phyloP scores from a whole-genome alignment of 2,329 filamentous ascomycete species.

The Alternaria conjuncta region DNA sequence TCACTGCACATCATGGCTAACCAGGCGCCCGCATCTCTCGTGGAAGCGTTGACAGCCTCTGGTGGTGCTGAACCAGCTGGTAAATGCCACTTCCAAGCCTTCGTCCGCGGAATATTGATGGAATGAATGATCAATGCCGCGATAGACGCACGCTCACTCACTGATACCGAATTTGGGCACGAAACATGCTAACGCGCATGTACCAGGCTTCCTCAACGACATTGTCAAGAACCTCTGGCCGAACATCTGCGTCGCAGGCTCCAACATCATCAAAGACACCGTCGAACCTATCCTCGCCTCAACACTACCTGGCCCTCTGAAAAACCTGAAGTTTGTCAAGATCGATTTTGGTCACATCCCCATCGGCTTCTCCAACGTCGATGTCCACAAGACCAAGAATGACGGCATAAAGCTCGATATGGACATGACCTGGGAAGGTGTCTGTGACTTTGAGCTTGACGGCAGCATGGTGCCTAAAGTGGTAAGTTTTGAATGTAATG shows the following conservation, averaged over 20 bases:
- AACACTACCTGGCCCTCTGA: constrained; percentile 55
- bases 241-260: constrained; percentile 55
- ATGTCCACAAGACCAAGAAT: constrained; percentile 54
- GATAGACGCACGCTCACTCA: background rate
- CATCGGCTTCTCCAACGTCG: constrained; percentile 51
- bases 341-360: constrained; percentile 55
- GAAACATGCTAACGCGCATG: background rate
- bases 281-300: constrained; percentile 57
- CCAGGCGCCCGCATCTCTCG: constrained; percentile 27
- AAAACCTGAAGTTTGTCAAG: constrained; percentile 54
- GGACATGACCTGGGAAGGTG: constrained; percentile 56
- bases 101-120: background rate
- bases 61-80: constrained; percentile 51
- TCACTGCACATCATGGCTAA: constrained; percentile 9
- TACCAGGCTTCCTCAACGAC: constrained; percentile 56
- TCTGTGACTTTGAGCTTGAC: constrained; percentile 57
- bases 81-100: constrained; percentile 16
- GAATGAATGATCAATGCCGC: background rate
- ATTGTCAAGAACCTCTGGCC: constrained; percentile 58
- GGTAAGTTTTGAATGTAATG: constrained; percentile 17
- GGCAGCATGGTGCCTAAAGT: constrained; percentile 55
- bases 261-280: constrained; percentile 55
- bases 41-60: constrained; percentile 51
- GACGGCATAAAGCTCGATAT: constrained; percentile 59
- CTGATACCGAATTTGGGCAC: background rate